Evolutionary conservation across 331 rosid genomes (phyloP).

Genomic region (Pyracantha coccinea): DNA sequence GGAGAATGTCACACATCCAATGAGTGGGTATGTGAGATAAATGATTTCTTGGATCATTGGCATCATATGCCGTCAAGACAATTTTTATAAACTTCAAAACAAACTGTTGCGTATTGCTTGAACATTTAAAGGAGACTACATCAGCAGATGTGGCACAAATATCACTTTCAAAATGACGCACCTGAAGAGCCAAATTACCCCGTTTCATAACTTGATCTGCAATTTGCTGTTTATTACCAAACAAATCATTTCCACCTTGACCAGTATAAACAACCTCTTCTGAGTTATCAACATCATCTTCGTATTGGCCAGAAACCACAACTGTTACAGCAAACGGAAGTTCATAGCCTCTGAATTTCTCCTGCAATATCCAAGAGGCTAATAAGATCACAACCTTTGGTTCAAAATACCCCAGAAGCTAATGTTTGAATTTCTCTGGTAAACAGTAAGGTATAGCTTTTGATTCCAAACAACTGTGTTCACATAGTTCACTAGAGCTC

Average conservation of each 20-base stretch:
- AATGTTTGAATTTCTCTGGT: not conserved
- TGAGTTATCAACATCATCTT: slow-evolving; percentile 28
- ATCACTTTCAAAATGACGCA: slow-evolving; percentile 1
- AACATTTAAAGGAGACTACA: not conserved
- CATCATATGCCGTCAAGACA: not conserved
- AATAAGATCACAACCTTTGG: not conserved
- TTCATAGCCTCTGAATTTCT: not conserved
- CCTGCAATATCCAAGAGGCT: not conserved
- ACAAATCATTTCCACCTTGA: slow-evolving; percentile 32
- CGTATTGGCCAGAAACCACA: slow-evolving; percentile 28
- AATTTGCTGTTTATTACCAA: slow-evolving; percentile 34
- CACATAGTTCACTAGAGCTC: not conserved
- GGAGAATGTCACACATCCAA: not conserved
- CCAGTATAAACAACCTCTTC: slow-evolving; percentile 33
- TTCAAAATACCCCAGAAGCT: too few species aligned
- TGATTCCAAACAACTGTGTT: not conserved
- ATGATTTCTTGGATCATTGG: not conserved
- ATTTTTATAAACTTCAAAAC: not conserved
- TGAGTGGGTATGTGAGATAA: not conserved
- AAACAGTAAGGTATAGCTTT: too few species aligned
- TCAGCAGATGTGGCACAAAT: not conserved
- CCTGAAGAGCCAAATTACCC: slow-evolving; percentile 37
- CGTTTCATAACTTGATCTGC: slow-evolving; percentile 18
- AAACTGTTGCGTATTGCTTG: not conserved
- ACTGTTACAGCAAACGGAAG: slow-evolving; percentile 28